Evolutionary conservation across 805 yeast genomes (phyloP).

Genomic region (Ogataea salicorniae): DNA sequence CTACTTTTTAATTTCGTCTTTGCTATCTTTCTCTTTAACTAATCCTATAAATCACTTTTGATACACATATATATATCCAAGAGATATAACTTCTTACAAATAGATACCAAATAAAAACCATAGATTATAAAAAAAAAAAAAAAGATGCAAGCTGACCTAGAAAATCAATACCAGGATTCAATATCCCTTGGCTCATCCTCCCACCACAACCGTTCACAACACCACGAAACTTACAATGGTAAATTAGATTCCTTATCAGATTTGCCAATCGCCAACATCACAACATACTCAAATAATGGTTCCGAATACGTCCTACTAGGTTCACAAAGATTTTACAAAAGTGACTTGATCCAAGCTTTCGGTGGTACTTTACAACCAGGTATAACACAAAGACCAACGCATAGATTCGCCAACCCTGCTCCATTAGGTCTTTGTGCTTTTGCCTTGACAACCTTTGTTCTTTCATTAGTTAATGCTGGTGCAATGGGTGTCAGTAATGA

Average conservation of each 20-base stretch:
- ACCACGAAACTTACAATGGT: neutral
- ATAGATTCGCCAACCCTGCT: constrained; percentile 67
- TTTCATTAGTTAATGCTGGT: constrained; percentile 56
- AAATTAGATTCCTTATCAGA: neutral
- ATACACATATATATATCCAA: neutral
- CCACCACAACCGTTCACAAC: neutral
- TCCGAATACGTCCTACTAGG: constrained; percentile 57
- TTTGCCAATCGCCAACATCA: neutral
- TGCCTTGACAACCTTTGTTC: constrained; percentile 64
- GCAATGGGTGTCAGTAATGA: constrained; percentile 64
- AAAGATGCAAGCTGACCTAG: neutral
- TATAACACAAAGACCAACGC: constrained; percentile 48
- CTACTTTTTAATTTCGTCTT: neutral
- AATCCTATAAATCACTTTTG: neutral
- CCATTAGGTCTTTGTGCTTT: constrained; percentile 71
- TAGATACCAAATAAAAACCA: neutral
- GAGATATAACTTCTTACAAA: neutral
- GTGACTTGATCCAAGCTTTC: constrained; percentile 59
- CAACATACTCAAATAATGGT: constrained; percentile 4
- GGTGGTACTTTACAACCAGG: constrained; percentile 86
- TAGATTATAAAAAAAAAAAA: neutral
- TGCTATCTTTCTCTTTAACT: neutral
- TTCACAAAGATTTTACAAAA: constrained; percentile 56
- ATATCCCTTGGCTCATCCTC: neutral
- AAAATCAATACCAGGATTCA: neutral